Evolutionary conservation across 176 grass and related monocot species (phyloP).

Genomic region (Carex pumila): DNA sequence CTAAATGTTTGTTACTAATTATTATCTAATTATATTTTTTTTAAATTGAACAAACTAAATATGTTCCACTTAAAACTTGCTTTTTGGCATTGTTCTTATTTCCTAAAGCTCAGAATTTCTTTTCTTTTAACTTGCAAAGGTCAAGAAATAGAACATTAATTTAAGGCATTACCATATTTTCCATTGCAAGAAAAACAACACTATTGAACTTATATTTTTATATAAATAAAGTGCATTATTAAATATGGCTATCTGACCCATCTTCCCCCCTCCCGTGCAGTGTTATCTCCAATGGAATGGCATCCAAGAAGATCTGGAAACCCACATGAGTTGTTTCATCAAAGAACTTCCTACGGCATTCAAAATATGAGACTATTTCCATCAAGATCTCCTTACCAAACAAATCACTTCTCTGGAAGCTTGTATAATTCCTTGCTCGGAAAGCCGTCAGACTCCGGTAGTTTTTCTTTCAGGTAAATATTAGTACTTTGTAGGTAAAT

Average conservation of each 20-base stretch:
- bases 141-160: neutral
- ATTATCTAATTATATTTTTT: neutral
- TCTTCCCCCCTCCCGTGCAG: slow-evolving; percentile 21
- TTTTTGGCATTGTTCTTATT: neutral
- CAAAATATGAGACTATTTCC: slow-evolving; percentile 32
- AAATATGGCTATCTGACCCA: neutral
- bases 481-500: neutral
- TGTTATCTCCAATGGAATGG: slow-evolving; percentile 62
- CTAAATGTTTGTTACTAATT: neutral
- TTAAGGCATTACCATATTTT: neutral
- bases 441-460: slow-evolving; percentile 43
- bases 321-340: slow-evolving; percentile 60
- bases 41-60: neutral
- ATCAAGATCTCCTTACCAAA: slow-evolving; percentile 25
- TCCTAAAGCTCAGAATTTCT: too few species aligned
- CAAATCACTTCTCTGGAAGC: slow-evolving; percentile 31
- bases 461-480: slow-evolving; percentile 40
- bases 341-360: slow-evolving; percentile 30
- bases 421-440: slow-evolving; percentile 20
- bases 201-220: neutral
- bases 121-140: neutral
- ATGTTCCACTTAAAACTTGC: neutral
- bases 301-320: slow-evolving; percentile 53
- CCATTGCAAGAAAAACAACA: neutral
- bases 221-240: neutral